A percentile compares a stretch with the other conserved stretches of the same genome.
phyloP scores from a whole-genome alignment of 2,329 filamentous ascomycete species.

The Venturia aucupariae region DNA sequence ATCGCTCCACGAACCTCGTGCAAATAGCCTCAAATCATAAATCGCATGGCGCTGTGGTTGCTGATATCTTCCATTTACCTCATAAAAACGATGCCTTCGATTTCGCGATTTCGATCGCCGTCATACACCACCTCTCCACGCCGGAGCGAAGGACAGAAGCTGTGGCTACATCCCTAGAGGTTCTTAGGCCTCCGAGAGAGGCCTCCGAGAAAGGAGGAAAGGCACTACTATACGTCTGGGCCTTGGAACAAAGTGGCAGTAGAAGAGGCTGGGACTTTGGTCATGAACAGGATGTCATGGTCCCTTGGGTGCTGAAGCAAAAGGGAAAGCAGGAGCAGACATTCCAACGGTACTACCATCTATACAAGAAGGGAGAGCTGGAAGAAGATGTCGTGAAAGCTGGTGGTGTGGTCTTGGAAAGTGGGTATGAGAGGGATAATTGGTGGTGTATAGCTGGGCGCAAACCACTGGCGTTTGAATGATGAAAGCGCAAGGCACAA shows the following conservation, averaged over 20 bases:
- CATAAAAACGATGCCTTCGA: constrained; percentile 61
- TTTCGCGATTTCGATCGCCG: constrained; percentile 89
- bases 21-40: constrained; percentile 48
- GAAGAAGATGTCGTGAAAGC: constrained; percentile 67
- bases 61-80: constrained; percentile 75
- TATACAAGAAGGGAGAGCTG: constrained; percentile 80
- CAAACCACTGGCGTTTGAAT: neutral
- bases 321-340: constrained; percentile 35
- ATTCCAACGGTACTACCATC: constrained; percentile 88
- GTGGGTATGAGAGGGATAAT: constrained; percentile 94
- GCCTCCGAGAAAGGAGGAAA: constrained; percentile 41
- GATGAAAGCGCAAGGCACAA: neutral
- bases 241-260: constrained; percentile 80
- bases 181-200: constrained; percentile 42
- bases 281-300: constrained; percentile 81
- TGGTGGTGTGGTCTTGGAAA: constrained; percentile 65
- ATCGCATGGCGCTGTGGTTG: constrained; percentile 62
- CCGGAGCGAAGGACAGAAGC: constrained; percentile 61
- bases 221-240: constrained; percentile 87
- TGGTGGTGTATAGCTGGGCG: constrained; percentile 75
- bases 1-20: constrained; percentile 51
- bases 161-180: constrained; percentile 60
- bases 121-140: constrained; percentile 88
- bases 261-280: constrained; percentile 81
- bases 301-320: constrained; percentile 72